Evolutionary conservation across 352 stramenopile genomes (phyloP).

Genomic region (Phytopythium vexans): DNA sequence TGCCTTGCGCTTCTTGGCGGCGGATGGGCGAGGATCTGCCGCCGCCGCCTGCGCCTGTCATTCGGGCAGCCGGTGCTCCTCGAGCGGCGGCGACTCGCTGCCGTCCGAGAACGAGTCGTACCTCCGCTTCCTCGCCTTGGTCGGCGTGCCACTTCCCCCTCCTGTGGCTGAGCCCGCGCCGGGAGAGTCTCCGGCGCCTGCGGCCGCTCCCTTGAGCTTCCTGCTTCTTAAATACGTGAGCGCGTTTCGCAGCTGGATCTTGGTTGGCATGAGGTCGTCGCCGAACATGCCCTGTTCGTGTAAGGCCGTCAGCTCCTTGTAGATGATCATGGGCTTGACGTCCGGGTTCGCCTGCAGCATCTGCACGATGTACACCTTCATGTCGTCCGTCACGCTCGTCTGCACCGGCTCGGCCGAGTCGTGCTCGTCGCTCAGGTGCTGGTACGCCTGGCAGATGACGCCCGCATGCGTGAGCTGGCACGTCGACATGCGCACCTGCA

Average conservation of each 20-base stretch:
- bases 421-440: conserved; percentile 74
- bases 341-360: conserved; percentile 64
- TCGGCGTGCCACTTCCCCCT: not conserved
- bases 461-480: conserved; percentile 73
- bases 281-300: conserved; percentile 56
- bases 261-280: conserved; percentile 77
- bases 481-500: conserved; percentile 80
- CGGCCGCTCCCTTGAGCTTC: conserved; percentile 46
- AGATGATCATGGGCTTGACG: conserved; percentile 76
- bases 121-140: conserved; percentile 34
- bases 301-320: conserved; percentile 58
- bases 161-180: not conserved
- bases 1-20: conserved; percentile 5
- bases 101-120: conserved; percentile 52
- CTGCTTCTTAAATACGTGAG: conserved; percentile 79
- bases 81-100: conserved; percentile 47
- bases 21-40: not conserved
- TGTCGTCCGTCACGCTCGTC: conserved; percentile 69
- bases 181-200: conserved; percentile 10
- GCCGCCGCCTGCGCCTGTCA: conserved; percentile 11
- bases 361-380: conserved; percentile 68
- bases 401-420: conserved; percentile 72
- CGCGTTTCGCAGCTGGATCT: conserved; percentile 78
- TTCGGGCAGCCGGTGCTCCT: conserved; percentile 57
- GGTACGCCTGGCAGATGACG: conserved; percentile 72